Evolutionary conservation across 495 filamentous ascomycete species (phyloP).

Genomic region (Penicillium coffeae): DNA sequence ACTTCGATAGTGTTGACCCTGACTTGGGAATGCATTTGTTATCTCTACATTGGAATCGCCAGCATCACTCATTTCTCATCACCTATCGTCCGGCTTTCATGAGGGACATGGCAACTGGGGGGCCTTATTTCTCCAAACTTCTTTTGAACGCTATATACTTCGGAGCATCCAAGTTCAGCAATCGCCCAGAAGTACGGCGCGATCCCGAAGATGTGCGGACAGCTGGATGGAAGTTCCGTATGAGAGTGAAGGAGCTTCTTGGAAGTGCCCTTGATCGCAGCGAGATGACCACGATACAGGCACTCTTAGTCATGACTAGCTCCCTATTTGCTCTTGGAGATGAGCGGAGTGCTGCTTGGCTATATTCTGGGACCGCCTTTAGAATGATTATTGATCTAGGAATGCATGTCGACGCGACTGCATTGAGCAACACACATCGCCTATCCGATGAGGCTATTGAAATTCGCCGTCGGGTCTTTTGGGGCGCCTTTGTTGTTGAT

Average conservation of each 20-base stretch:
- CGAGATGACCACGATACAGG: slow-evolving; percentile 30
- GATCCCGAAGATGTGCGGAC: slow-evolving; percentile 24
- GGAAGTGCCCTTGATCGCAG: slow-evolving; percentile 21
- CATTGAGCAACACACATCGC: slow-evolving; percentile 13
- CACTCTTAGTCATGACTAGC: slow-evolving; percentile 28
- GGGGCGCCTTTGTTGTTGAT: slow-evolving; percentile 39
- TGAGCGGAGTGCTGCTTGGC: slow-evolving; percentile 29
- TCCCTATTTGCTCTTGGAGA: slow-evolving; percentile 26
- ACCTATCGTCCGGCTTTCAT: slow-evolving; percentile 40
- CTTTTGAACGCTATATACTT: slow-evolving; percentile 42
- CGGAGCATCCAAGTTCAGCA: slow-evolving; percentile 31
- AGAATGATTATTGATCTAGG: slow-evolving; percentile 41
- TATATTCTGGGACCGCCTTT: slow-evolving; percentile 35
- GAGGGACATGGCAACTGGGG: slow-evolving; percentile 35
- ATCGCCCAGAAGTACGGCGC: slow-evolving; percentile 25
- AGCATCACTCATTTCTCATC: slow-evolving; percentile 30
- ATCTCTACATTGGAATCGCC: slow-evolving; percentile 37
- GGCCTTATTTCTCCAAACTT: slow-evolving; percentile 38
- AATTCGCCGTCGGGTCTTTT: slow-evolving; percentile 39
- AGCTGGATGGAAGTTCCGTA: slow-evolving; percentile 26
- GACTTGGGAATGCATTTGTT: slow-evolving; percentile 40
- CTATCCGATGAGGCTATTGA: slow-evolving; percentile 33
- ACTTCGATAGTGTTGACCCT: slow-evolving; percentile 41
- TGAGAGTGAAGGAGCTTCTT: slow-evolving; percentile 26
- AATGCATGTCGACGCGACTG: slow-evolving; percentile 27